Base-by-base conservation (phyloP, 352 stramenopile species). In the Phytophthora parvispora region DNA sequence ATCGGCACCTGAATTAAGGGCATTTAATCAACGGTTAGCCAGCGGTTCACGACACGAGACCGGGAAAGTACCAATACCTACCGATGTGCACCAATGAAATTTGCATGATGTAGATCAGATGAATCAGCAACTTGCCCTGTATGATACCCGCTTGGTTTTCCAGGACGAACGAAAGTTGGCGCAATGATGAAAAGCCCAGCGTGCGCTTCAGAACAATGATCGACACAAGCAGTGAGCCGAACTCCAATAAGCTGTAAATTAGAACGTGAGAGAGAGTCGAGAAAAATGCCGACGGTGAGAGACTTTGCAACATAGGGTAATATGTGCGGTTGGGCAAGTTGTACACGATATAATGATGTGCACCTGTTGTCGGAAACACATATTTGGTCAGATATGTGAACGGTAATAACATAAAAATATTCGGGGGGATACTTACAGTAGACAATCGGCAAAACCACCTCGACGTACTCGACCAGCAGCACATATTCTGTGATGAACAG, bases 401-500 rank as follows among this genome's bases (percentile, higher is more conserved):
- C 16, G n/a, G 36, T 43, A 20, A 20, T 43, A 43, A 16, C 13
- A 43, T 6, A 20, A 43, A 7, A 7, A 4, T 13, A 13, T 36
- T 36, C 36, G 20, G 36, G 36, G 16, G 8, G 16, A 43, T 24
- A 25, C 55, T 36, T 49, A 79, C 69, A 49, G 38, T 81, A 79
- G 6, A 84, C 54, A 13, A 67, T 18, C 8, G 76, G 63, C 27
- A 84, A 57, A 8, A 74, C 58, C n/a, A 79, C 69, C 32, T 79
- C 69, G 5, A 60, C 65, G 42, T 74, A 79, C 53, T 81, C 76
- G 13, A 69, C 57, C 34, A 81, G 59, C 8, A 79, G 34, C 28
- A 80, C 34, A 18, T 75, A 81, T 61, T 84, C 73, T 20, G 63
- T 66, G 15, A 72, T 69, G 28, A 75, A 68, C 4, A 78, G 65